Base-by-base conservation (phyloP, 225 moss, liverwort and hornwort species). In the Sphagnum contortum region DNA sequence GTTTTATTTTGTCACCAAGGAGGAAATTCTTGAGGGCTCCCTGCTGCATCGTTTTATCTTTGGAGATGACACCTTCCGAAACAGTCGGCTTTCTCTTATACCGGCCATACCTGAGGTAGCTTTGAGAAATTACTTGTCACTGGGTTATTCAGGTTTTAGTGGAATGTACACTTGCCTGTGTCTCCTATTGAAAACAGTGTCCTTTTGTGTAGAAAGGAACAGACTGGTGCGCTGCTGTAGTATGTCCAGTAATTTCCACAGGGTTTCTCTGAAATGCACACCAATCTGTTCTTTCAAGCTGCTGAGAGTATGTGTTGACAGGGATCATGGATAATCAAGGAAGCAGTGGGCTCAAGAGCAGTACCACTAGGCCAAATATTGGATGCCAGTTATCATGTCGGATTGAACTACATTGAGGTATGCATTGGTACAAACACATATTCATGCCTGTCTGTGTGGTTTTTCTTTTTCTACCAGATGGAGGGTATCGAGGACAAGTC, bases 251-350 rank as follows among this genome's bases (percentile, higher is more conserved):
- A 29, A 29, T 29, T 29, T 29, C 29, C 29, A 29, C 29, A 29
- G 29, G 29, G 0, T 56, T 56, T 56, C 55, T 56, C 55, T 9
- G 55, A 56, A 56, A 56, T 56, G 55, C 9, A 56, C n/a, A 9
- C 55, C n/a, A 9, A 9, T 56, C 55, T 56, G 9, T 56, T 9
- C 64, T 64, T 3, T 45, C 3, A 9, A 54, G 55, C 3, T 4
- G 45, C 57, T 55, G 12, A 47, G 29, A 29, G 29, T 29, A 29
- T 29, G 29, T 29, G 29, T 44, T 50, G 58, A 48, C 71, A 88
- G 86, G 88, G 88, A 50, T 83, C 83, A 45, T 88, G 88, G 88
- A 86, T 88, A 68, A 83, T 86, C 60, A 83, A 72, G 69, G 85
- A 88, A 85, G 88, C 86, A 48, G 88, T 88, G 67, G 88, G 88